Percentiles rank a stretch among this genome's conserved stretches.
Conservation (phyloP, 306 rosid species). For the Trichosanthes truncata region DNA sequence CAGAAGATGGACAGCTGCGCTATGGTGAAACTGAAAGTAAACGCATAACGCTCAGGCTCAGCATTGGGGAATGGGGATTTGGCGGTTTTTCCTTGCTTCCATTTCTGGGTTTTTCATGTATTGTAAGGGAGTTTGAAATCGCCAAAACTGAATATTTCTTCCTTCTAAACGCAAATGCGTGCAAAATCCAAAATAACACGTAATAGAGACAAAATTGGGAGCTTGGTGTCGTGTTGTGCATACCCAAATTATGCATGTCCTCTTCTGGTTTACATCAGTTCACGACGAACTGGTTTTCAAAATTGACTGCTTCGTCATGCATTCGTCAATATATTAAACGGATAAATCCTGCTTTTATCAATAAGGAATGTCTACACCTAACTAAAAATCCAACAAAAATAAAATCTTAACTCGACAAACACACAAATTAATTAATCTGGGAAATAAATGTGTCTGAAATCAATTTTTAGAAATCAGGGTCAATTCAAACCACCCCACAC, state of each 20-base stretch:
- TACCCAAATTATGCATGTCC: neutral
- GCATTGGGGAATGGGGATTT: neutral
- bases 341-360: no score
- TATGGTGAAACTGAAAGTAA: neutral
- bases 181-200: neutral
- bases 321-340: neutral
- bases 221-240: neutral
- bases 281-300: neutral
- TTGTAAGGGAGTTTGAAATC: neutral
- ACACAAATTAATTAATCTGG: no score
- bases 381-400: no score
- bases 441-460: no score
- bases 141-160: neutral
- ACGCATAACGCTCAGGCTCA: neutral
- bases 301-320: neutral
- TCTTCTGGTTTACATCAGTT: neutral
- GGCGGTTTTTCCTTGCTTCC: neutral
- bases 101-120: neutral
- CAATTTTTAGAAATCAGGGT: no score
- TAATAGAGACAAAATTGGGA: neutral
- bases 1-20: neutral
- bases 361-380: no score
- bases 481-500: no score
- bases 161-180: neutral
- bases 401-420: no score